Conservation (phyloP, 2,329 filamentous ascomycete species). For the Chaetomium olivaceum region DNA sequence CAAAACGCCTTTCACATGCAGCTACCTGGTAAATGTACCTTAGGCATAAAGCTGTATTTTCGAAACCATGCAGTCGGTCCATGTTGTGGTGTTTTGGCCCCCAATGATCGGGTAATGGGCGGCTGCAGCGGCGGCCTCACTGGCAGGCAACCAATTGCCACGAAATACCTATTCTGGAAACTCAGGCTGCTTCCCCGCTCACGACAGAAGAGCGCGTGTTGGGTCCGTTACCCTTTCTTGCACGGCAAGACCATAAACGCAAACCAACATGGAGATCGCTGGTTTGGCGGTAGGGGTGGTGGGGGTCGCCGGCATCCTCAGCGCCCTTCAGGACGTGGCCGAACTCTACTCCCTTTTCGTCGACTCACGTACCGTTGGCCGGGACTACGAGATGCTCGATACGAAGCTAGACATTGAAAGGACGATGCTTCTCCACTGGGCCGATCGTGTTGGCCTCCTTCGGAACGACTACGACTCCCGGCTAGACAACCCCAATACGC, state of each 20-base stretch:
- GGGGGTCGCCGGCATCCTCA: constrained; percentile 21
- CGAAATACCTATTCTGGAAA: too few species aligned
- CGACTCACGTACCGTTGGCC: constrained; percentile 21
- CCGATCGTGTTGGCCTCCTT: constrained; percentile 25
- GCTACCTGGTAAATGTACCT: too few species aligned
- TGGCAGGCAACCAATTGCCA: too few species aligned
- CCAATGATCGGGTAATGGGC: too few species aligned
- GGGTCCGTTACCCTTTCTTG: neutral
- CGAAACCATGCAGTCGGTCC: too few species aligned
- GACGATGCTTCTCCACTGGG: constrained; percentile 30
- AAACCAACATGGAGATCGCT: constrained; percentile 19
- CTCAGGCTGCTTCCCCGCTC: too few species aligned
- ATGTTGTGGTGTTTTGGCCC: too few species aligned
- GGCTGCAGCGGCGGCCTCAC: too few species aligned
- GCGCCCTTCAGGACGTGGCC: constrained; percentile 28
- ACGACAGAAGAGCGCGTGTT: too few species aligned
- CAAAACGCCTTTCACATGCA: too few species aligned
- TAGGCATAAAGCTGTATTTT: too few species aligned
- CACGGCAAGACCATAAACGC: too few species aligned
- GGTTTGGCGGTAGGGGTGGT: constrained; percentile 26
- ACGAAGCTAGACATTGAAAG: constrained; percentile 33
- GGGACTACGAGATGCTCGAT: constrained; percentile 29
- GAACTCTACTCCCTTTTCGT: constrained; percentile 27
- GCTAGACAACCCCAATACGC: constrained; percentile 17
- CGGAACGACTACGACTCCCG: constrained; percentile 23